Evolutionary conservation across 164 flowering plant species (phyloP).

Genomic region (Sedum album): DNA sequence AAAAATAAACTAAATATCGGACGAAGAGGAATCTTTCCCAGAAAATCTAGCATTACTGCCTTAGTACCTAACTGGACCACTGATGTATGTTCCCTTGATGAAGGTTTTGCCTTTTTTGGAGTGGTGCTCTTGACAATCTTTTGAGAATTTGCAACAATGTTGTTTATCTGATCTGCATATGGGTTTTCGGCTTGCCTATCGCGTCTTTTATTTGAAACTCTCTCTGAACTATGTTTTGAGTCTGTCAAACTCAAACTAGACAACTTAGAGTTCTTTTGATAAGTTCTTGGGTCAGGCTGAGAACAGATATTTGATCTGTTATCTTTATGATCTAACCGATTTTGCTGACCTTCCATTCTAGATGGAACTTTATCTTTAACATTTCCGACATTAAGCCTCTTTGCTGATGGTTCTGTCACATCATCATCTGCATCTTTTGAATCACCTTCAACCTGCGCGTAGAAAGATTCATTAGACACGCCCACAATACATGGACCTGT

Average conservation of each 20-base stretch:
- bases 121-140: background rate
- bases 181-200: background rate
- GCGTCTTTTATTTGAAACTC: background rate
- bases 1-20: no score
- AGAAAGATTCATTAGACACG: no score
- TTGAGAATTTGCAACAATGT: background rate
- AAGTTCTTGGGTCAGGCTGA: background rate
- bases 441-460: background rate
- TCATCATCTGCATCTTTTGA: background rate
- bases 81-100: background rate
- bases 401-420: background rate
- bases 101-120: slow-evolving; percentile 1
- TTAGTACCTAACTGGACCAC: background rate
- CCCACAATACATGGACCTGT: no score
- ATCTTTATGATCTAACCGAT: background rate
- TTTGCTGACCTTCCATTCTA: background rate
- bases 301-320: background rate
- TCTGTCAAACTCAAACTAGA: background rate
- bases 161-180: background rate
- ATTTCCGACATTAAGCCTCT: background rate
- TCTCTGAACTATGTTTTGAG: background rate
- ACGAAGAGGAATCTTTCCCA: no score
- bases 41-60: no score
- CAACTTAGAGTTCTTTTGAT: background rate
- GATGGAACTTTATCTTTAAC: background rate